Evolutionary conservation across 441 rosid genomes (phyloP), one percentile per base, ranked within the genome.

Genomic region (Adansonia grandidieri): DNA sequence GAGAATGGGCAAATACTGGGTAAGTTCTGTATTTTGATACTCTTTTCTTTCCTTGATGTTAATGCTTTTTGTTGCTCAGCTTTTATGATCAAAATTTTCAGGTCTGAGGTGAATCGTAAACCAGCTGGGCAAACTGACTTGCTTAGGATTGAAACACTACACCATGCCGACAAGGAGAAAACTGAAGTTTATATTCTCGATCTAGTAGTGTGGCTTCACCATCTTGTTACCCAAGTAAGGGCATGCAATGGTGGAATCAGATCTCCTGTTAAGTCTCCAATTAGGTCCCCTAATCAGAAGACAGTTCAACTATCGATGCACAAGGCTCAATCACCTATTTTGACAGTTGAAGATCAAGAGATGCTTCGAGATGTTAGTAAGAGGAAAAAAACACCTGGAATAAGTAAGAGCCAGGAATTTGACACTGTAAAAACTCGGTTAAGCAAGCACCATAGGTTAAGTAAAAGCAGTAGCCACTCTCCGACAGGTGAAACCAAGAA

Each of bases 1-100:
- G 99, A 83, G 97, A 96, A 91, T 93, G 98, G 99, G 99, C 99
- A 37, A 93, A 91, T 78, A 87, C 97, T 0, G 99, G 99, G 99
- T 93, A 78, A 86, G 91, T 76, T 77, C 56, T 19, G 11, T 50
- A 20, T 28, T 53, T 61, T 47, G 66, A 53, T 24, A 54, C 73
- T 40, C 42, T 45, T 9, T 68, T 75, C 51, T 37, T 45, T 48
- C 13, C 56, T 76, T 14, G 57, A 8, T 37, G 63, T 54, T 72
- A 40, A 58, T 74, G 68, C 3, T 54, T 54, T 66, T 62, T 32
- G 19, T 74, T 40, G 45, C 54, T 63, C 20, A 80, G 54, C 42
- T n/a, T 17, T 48, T 68, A n/a, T 82, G 71, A 63, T 10, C 61
- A 71, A 13, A 73, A 62, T 76, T 63, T 79, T 78, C 87, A 92